Conservation (phyloP, 2,329 filamentous ascomycete genomes). For the Coniochaeta ligniaria region DNA sequence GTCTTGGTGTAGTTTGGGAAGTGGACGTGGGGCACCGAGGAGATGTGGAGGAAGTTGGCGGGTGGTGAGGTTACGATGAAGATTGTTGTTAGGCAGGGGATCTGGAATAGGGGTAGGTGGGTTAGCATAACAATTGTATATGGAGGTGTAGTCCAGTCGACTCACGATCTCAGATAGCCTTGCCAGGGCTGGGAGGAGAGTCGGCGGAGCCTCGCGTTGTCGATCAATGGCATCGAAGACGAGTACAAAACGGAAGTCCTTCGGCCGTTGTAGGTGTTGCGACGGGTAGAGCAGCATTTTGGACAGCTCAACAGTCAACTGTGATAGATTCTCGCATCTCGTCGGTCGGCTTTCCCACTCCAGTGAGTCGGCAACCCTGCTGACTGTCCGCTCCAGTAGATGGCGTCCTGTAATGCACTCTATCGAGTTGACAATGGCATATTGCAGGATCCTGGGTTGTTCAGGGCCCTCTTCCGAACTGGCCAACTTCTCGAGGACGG, state of each 20-base stretch:
- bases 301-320: conserved; percentile 65
- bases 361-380: conserved; percentile 48
- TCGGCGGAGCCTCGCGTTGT: conserved; percentile 72
- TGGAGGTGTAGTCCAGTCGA: conserved; percentile 6
- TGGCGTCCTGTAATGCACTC: conserved; percentile 77
- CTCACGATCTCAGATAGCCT: conserved; percentile 73
- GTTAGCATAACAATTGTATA: background rate
- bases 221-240: conserved; percentile 84
- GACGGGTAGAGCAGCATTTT: conserved; percentile 45
- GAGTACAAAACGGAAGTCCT: conserved; percentile 60
- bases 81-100: conserved; percentile 69
- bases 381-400: conserved; percentile 64
- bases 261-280: conserved; percentile 16
- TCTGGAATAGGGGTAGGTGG: conserved; percentile 41
- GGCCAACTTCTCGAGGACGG: conserved; percentile 47
- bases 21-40: conserved; percentile 67
- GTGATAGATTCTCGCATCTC: conserved; percentile 74
- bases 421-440: conserved; percentile 59
- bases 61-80: conserved; percentile 70
- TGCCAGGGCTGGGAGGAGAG: conserved; percentile 72
- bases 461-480: conserved; percentile 24
- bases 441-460: conserved; percentile 41
- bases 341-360: conserved; percentile 40
- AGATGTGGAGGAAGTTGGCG: conserved; percentile 60
- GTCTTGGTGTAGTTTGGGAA: conserved; percentile 80